These are phyloP conservation scores for Backusella circina DNA, from an alignment of 192 early-diverging fungal species.

Conservation along the genomic window DNA sequence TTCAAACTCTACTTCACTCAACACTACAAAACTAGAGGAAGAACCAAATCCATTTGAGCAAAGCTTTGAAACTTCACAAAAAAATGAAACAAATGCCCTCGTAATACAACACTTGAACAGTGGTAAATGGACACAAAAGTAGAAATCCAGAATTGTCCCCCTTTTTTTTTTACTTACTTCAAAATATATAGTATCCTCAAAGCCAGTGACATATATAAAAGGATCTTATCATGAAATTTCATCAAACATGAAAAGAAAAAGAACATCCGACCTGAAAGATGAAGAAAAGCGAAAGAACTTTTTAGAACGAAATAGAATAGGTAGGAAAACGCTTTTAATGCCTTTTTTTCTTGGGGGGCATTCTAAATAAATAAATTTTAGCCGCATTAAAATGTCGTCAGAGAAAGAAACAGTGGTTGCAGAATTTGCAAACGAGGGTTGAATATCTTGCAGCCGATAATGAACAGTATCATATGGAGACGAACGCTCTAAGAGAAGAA, in stretches of 20 bases:
- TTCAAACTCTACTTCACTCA: not conserved
- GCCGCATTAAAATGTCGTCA: conserved; percentile 92
- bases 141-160: too few species aligned
- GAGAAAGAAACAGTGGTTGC: conserved; percentile 90
- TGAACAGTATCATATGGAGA: conserved; percentile 54
- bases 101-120: not conserved
- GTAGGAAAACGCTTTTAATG: conserved; percentile 33
- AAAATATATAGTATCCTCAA: not conserved
- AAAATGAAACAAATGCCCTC: conserved; percentile 4
- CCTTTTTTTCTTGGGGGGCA: too few species aligned
- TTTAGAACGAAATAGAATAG: conserved; percentile 88
- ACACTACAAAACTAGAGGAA: conserved; percentile 60
- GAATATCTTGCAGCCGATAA: conserved; percentile 62
- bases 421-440: conserved; percentile 68
- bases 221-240: not conserved
- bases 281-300: conserved; percentile 81
- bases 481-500: conserved; percentile 59
- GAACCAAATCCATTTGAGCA: conserved; percentile 91
- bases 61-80: conserved; percentile 52
- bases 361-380: conserved; percentile 1
- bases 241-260: not conserved
- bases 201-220: not conserved
- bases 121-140: not conserved
- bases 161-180: too few species aligned
- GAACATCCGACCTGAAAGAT: conserved; percentile 23